Evolutionary conservation across 352 stramenopile genomes (phyloP), one percentile per base, ranked within the genome.

Genomic region (Pythium aphanidermatum): DNA sequence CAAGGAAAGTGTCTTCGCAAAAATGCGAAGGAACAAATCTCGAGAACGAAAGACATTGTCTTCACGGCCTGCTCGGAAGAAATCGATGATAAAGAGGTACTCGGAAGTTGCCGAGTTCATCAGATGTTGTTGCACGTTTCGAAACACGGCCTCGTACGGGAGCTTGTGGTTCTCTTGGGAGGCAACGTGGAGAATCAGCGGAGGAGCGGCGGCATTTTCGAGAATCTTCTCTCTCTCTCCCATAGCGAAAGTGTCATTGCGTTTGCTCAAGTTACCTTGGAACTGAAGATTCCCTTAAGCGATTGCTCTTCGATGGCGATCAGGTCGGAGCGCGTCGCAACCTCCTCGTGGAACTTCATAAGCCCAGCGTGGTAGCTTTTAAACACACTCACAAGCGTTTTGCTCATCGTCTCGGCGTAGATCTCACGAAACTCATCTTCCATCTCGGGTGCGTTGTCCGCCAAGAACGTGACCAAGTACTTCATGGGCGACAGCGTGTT

Each of bases 81-180:
- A 97, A 29, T 96, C 84, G 28, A 97, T 79, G 26, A 95, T 74
- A 58, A 99, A 99, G 3, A 98, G 71, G 62, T 97, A 98, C 62
- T 99, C 96, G 47, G 96, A 98, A 2, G 94, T 98, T 16, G 95
- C 94, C 10, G 92, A 95, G 76, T 99, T 96, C 63, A 98, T 94
- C 17, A 99, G 70, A 55, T 99, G 96, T 56, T 97, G 95, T 59
- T 98, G 86, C 17, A 98, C 68, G 31, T 87, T 97, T 28, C 96
- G 82, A 49, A 99, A 96, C 26, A 99, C 82, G 35, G 87, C 92
- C 68, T 99, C 96, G 60, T 98, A 99, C 5, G 95, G 88, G 41
- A 97, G 90, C 44, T 90, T 91, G 29, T 86, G 64, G 16, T 79
- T 73, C 61, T 98, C 95, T 37, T 93, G 83, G 33, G 95, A 63